Conservation (phyloP, 352 stramenopile genomes). For the Globisporangium cystogenes region DNA sequence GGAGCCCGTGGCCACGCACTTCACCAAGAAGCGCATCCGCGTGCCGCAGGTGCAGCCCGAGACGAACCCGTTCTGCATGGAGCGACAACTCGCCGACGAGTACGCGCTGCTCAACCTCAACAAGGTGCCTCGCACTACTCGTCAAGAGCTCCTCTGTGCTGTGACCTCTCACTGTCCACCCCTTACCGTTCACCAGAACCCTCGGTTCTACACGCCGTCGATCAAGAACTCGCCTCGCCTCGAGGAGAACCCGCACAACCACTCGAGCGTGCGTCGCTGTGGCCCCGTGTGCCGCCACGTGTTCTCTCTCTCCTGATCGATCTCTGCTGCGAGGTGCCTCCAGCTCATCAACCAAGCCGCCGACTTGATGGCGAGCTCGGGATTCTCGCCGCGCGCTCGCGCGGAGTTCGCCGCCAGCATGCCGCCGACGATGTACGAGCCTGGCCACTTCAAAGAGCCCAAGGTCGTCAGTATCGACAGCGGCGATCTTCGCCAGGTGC, state of each 20-base stretch:
- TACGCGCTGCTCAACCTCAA: constrained; percentile 74
- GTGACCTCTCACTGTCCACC: no score
- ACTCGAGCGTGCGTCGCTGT: constrained; percentile 58
- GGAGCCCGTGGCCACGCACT: constrained; percentile 33
- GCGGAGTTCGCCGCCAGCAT: constrained; percentile 43
- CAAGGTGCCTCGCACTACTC: no score
- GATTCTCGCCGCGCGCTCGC: constrained; percentile 33
- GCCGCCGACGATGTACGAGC: constrained; percentile 33
- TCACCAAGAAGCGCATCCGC: constrained; percentile 62
- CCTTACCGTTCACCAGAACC: constrained; percentile 32
- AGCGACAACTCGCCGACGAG: constrained; percentile 70
- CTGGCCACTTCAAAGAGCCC: constrained; percentile 30
- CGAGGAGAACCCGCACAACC: constrained; percentile 60
- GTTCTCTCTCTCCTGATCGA: neutral
- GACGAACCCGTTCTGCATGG: constrained; percentile 65
- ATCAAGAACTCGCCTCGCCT: constrained; percentile 36
- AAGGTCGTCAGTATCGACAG: constrained; percentile 51
- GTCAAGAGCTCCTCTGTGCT: no score
- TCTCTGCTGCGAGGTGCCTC: neutral
- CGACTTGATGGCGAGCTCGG: constrained; percentile 54
- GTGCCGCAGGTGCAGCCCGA: constrained; percentile 52
- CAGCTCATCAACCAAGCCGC: constrained; percentile 67
- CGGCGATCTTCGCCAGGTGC: constrained; percentile 25
- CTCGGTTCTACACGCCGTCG: constrained; percentile 58
- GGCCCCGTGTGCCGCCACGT: no score